phyloP scores from a whole-genome alignment of 306 rosid species.

The Calophaca sinica region DNA sequence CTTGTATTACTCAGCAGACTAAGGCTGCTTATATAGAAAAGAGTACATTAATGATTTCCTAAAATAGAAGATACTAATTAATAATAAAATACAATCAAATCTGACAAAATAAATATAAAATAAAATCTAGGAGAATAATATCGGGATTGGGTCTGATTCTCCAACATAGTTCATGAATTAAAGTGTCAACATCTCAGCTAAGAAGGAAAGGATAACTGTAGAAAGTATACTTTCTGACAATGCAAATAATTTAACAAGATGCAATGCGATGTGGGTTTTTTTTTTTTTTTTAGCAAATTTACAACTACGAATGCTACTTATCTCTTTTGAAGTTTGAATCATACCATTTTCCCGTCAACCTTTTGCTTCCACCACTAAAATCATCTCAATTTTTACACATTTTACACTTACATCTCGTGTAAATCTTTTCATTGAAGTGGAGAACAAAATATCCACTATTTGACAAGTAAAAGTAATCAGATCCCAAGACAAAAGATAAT shows the following conservation, averaged over 20 bases:
- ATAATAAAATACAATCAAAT: too few relatives aligned
- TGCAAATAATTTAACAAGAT: constrained; percentile 24
- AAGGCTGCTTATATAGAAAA: too few relatives aligned
- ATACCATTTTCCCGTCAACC: constrained; percentile 34
- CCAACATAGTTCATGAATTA: constrained; percentile 31
- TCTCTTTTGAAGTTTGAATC: constrained; percentile 13
- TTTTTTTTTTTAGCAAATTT: not conserved
- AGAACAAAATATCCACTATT: constrained; percentile 36
- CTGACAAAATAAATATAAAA: too few relatives aligned
- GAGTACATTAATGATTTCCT: too few relatives aligned
- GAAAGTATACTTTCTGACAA: not conserved
- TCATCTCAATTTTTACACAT: constrained; percentile 38
- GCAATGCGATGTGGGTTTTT: not conserved
- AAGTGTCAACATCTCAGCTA: constrained; percentile 13
- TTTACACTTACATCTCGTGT: constrained; percentile 6
- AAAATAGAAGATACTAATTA: too few relatives aligned
- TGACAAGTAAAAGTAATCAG: constrained; percentile 4
- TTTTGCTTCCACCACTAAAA: constrained; percentile 30
- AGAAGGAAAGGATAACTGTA: constrained; percentile 13
- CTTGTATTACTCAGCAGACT: too few relatives aligned
- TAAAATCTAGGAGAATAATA: too few relatives aligned
- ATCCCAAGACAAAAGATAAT: constrained; percentile 7
- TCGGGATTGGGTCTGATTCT: too few relatives aligned
- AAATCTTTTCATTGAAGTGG: not conserved
- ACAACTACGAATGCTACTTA: constrained; percentile 1